Evolutionary conservation across 73 alveolate genomes (phyloP).

Genomic region (Breviolum minutum): DNA sequence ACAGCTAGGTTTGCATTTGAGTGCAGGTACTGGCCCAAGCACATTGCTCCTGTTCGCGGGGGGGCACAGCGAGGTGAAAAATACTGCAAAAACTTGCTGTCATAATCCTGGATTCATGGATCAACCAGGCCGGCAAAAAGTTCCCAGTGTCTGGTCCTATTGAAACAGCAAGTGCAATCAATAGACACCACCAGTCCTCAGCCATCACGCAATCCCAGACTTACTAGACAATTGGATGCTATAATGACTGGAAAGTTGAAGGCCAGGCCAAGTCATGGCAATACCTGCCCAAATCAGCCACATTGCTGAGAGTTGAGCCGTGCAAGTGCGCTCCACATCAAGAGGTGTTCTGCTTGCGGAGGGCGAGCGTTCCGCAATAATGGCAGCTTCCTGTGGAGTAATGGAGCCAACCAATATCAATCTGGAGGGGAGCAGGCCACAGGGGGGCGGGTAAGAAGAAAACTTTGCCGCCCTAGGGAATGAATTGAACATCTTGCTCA

Average conservation of each 20-base stretch:
- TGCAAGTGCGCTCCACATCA: conserved; percentile 46
- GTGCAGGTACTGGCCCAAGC: not conserved
- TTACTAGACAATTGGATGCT: not conserved
- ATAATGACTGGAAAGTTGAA: not conserved
- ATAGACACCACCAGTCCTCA: conserved; percentile 12
- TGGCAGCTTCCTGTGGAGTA: too few species aligned
- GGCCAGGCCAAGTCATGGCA: not conserved
- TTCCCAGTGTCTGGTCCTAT: not conserved
- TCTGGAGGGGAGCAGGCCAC: too few species aligned
- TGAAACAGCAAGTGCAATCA: not conserved
- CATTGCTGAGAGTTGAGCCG: not conserved
- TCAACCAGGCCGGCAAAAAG: too few species aligned
- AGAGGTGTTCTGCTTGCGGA: not conserved
- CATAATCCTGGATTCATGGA: not conserved
- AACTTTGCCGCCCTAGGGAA: too few species aligned
- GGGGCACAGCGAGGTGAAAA: not conserved
- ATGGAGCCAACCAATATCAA: too few species aligned
- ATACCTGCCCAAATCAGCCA: not conserved
- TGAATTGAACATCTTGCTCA: too few species aligned
- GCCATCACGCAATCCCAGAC: not conserved
- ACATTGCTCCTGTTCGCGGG: not conserved
- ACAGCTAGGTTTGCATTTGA: not conserved
- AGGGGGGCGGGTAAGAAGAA: too few species aligned
- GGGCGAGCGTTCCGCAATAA: too few species aligned
- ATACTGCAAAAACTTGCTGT: not conserved